A percentile compares a stretch with the other conserved stretches of the same genome.
Conservation (phyloP, 306 rosid species). For the Leucaena leucocephala region DNA sequence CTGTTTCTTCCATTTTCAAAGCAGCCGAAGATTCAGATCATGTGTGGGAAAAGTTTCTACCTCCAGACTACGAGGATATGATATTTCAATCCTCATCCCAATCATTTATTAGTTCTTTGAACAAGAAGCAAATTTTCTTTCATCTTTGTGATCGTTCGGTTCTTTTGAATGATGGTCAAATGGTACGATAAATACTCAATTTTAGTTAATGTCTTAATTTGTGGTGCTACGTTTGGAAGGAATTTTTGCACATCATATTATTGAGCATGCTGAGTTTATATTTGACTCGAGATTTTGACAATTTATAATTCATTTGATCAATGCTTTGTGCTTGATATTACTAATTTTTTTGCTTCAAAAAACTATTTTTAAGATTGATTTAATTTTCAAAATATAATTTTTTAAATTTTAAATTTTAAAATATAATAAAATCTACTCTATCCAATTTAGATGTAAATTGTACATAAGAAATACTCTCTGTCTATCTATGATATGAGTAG, state of each 20-base stretch:
- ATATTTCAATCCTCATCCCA: background rate
- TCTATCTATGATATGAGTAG: background rate
- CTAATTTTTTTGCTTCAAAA: too few relatives aligned
- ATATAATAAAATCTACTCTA: background rate
- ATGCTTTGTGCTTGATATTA: background rate
- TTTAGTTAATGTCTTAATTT: background rate
- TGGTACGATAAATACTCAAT: background rate
- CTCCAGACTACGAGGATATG: background rate
- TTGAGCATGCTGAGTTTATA: background rate
- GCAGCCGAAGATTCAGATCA: background rate
- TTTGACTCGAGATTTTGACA: background rate
- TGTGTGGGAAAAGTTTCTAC: conserved; percentile 12
- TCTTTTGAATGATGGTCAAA: background rate
- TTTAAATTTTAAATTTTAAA: too few relatives aligned
- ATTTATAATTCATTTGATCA: too few relatives aligned
- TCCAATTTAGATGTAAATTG: background rate
- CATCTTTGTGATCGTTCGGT: conserved; percentile 11
- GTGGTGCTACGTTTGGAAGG: background rate
- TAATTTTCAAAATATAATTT: too few relatives aligned
- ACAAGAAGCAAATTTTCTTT: background rate
- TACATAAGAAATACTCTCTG: background rate
- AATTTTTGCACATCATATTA: background rate
- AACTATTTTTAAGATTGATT: background rate
- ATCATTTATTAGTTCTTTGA: background rate
- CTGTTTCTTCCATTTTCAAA: conserved; percentile 1